Base-by-base conservation (phyloP, 106 monocot genomes). In the Apostasia ramifera region DNA sequence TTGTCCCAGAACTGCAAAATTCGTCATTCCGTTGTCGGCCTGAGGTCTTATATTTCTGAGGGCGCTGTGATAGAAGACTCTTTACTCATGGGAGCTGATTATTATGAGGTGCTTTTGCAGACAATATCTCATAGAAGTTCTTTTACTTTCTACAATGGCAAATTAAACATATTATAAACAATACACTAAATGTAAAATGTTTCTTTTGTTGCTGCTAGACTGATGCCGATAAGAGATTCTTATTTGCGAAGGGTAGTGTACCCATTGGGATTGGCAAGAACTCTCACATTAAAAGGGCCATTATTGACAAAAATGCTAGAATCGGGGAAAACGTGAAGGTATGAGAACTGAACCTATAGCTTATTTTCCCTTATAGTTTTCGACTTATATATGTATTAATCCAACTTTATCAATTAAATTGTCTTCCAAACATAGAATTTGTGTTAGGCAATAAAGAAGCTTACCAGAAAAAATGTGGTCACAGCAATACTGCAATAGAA, bases 231-330 rank as follows among this genome's bases (percentile, higher is more conserved):
- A 97, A 87, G 81, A 82, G 88, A 48, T 64, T 82, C 57, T 66
- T 92, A 55, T 69, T 83, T 44, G 86, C 82, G 9, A 86, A 81
- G 66, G 97, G 97, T 38, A 82, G 92, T 3, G 80, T 89, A 63
- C 82, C 97, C 3, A 89, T 97, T 64, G 97, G 97, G 13, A 97
- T 97, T 54, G 97, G 97, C 43, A 97, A 79, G 76, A 80, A 92
- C 63, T 76, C 89, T 68, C 92, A 89, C 65, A 81, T 97, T 47
- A 97, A 76, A 72, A 85, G 83, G 76, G 92, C 97, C 48, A 97
- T 97, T 15, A 89, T 97, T 37, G 95, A 97, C 74, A 94, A 94
- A 74, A 94, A 94, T 59, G 94, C 95, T 44, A 81, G 95, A n/a
- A 92, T 97, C 47, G 95, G 95, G 14, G 92, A 97, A 7, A 82